phyloP scores from a whole-genome alignment of 2,329 filamentous ascomycete genomes.

The Biscogniauxia marginata region DNA sequence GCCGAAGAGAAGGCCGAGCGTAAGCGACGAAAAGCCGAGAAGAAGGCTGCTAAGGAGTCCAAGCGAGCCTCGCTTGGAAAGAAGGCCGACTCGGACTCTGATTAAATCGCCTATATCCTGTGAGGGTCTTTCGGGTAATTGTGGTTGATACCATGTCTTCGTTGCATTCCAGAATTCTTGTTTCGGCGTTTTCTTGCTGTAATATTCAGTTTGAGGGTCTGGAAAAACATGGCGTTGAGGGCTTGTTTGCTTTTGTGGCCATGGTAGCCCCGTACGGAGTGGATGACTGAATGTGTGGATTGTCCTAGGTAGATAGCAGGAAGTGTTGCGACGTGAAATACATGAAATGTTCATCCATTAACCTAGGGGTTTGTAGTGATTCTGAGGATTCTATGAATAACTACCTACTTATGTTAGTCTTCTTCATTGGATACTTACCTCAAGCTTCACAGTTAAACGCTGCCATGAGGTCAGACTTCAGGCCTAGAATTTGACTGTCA shows the following conservation, averaged over 20 bases:
- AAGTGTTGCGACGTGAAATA: constrained; percentile 9
- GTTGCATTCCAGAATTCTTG: constrained; percentile 13
- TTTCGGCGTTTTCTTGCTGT: constrained; percentile 27
- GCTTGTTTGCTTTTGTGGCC: constrained; percentile 13
- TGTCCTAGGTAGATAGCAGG: constrained; percentile 17
- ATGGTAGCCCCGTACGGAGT: constrained; percentile 13
- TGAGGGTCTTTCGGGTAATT: constrained; percentile 15
- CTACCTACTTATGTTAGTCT: no score
- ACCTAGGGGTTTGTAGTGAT: no score
- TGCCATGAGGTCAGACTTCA: no score
- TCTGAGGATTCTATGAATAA: no score
- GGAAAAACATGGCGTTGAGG: constrained; percentile 31
- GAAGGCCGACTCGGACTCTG: constrained; percentile 53
- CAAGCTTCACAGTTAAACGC: no score
- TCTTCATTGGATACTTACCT: no score
- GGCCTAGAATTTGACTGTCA: no score
- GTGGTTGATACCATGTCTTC: constrained; percentile 27
- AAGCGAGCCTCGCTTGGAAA: constrained; percentile 54
- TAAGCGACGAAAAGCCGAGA: constrained; percentile 59
- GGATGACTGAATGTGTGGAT: constrained; percentile 6
- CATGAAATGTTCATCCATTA: neutral
- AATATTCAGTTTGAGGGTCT: constrained; percentile 26
- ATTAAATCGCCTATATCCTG: constrained; percentile 32
- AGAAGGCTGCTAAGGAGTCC: constrained; percentile 56
- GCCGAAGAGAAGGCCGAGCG: constrained; percentile 65